These are phyloP conservation scores for Leptodermis oblonga DNA, from an alignment of 257 asterid species.

Conservation along the genomic window DNA sequence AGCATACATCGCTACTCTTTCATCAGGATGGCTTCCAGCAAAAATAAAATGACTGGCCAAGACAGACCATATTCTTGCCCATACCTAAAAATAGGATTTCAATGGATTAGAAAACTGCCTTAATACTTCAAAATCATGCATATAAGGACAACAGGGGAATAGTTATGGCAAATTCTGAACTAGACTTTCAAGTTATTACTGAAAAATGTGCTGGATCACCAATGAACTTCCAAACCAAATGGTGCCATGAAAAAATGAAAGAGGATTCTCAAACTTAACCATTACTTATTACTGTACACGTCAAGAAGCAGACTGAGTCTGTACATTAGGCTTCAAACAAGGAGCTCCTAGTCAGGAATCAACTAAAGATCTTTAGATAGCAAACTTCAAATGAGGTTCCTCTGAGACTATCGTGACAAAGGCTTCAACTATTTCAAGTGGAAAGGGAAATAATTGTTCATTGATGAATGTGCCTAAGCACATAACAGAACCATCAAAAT, in stretches of 20 bases:
- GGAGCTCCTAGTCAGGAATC: not conserved
- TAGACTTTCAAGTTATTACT: not conserved
- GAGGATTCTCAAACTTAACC: not conserved
- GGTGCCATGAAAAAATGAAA: not conserved
- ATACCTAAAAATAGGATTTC: conserved; percentile 54
- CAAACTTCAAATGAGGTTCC: not conserved
- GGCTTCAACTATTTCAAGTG: not conserved
- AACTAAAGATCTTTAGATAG: not conserved
- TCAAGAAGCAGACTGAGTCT: not conserved
- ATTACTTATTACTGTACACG: not conserved
- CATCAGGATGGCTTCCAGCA: conserved; percentile 99
- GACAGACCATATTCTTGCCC: conserved; percentile 99
- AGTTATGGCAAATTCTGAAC: not conserved
- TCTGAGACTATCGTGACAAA: not conserved
- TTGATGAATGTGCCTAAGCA: not conserved
- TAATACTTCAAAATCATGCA: not conserved
- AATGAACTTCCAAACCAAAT: not conserved
- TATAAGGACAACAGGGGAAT: not conserved
- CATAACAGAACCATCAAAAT: not conserved
- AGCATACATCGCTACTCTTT: conserved; percentile 99
- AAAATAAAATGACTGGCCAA: conserved; percentile 88
- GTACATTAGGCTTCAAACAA: not conserved
- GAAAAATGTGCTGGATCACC: not conserved
- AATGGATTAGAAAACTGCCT: conserved; percentile 9
- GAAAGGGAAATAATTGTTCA: not conserved